Conservation (phyloP, 2,329 filamentous ascomycete genomes). For the Metarhizium humberi region DNA sequence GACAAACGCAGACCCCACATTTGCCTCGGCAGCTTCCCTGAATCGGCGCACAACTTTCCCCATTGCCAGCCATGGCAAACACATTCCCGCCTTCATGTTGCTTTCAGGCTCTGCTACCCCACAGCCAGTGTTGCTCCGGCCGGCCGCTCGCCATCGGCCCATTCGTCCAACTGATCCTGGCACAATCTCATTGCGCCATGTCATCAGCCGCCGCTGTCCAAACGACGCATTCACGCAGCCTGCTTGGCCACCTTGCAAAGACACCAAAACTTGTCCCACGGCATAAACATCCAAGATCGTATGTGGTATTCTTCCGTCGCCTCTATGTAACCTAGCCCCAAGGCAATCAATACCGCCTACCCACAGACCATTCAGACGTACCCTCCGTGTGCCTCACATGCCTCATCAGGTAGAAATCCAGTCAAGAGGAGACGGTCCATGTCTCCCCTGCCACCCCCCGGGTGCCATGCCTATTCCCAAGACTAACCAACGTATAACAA, state of each 20-base stretch:
- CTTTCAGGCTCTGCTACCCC: too few relatives aligned
- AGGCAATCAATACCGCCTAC: background rate
- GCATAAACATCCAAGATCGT: background rate
- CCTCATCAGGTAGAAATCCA: background rate
- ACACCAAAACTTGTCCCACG: too few relatives aligned
- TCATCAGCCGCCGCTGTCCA: too few relatives aligned
- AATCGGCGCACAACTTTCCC: too few relatives aligned
- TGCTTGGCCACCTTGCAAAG: too few relatives aligned
- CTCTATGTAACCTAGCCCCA: background rate
- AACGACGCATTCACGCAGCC: too few relatives aligned
- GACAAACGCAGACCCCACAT: background rate
- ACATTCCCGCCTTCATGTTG: too few relatives aligned
- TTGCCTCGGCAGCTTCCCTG: background rate
- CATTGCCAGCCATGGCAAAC: too few relatives aligned
- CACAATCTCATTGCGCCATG: too few relatives aligned
- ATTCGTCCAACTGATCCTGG: background rate
- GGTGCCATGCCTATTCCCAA: background rate
- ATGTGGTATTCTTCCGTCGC: background rate
- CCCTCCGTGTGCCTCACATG: background rate
- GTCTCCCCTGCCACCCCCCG: background rate
- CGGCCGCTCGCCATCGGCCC: background rate
- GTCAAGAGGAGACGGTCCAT: background rate
- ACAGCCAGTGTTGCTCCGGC: too few relatives aligned
- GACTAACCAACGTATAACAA: background rate
- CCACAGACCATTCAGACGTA: background rate